These are phyloP conservation scores for Handroanthus guayacan DNA, from an alignment of 257 asterid species.

Conservation along the genomic window DNA sequence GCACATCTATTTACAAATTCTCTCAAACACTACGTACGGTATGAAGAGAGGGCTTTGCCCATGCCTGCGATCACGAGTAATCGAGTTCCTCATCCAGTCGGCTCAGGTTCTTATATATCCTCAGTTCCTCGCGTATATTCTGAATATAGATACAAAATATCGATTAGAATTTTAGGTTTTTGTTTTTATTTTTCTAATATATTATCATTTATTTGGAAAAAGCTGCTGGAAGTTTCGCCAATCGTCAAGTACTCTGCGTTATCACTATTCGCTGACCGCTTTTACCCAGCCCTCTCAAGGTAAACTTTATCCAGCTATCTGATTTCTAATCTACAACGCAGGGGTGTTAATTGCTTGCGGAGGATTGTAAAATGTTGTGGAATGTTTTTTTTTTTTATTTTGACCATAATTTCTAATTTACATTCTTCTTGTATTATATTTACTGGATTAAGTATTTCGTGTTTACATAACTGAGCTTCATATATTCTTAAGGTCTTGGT, in stretches of 20 bases:
- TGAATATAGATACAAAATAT: not conserved
- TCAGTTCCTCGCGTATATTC: conserved; percentile 1
- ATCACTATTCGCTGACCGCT: conserved; percentile 75
- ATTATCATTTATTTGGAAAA: not conserved
- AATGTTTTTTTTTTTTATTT: not conserved
- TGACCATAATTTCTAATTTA: not conserved
- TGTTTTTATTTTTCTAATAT: not conserved
- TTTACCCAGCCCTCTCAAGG: conserved; percentile 70
- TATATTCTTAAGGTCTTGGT: conserved; percentile 5
- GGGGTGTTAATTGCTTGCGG: conserved; percentile 14
- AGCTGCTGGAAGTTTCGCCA: conserved; percentile 65
- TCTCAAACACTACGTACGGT: not conserved
- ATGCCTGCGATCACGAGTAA: conserved; percentile 50
- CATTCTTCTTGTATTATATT: not conserved
- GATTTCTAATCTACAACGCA: not conserved
- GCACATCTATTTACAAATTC: not conserved
- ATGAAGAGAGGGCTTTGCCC: conserved; percentile 47
- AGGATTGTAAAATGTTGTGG: conserved; percentile 11
- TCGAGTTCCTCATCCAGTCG: conserved; percentile 58
- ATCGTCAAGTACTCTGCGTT: conserved; percentile 82
- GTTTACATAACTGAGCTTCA: not conserved
- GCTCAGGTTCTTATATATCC: conserved; percentile 39
- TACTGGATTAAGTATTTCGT: not conserved
- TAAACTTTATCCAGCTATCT: conserved; percentile 8
- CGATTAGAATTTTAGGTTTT: conserved; percentile 6